A percentile compares a stretch with the other conserved stretches of the same genome.
phyloP scores from a whole-genome alignment of 768 basidiomycete genomes.

The Dacryopinax spathularia region DNA sequence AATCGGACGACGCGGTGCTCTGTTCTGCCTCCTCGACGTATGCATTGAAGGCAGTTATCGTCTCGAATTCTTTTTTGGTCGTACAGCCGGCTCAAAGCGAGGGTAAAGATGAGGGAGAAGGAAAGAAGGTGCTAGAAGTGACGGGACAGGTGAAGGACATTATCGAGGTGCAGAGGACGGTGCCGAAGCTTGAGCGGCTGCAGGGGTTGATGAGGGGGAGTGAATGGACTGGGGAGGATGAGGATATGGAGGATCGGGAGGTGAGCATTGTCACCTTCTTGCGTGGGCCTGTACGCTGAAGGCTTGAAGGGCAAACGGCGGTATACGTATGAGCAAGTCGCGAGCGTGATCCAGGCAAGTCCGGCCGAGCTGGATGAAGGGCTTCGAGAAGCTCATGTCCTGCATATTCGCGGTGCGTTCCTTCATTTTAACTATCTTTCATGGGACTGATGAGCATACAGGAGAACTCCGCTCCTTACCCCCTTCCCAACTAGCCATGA shows the following conservation, averaged over 20 bases:
- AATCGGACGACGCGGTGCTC: slow-evolving; percentile 74
- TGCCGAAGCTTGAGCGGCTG: slow-evolving; percentile 62
- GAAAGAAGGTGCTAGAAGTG: slow-evolving; percentile 40
- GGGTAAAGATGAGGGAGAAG: slow-evolving; percentile 18
- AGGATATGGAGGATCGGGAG: slow-evolving; percentile 13
- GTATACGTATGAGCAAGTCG: slow-evolving; percentile 49
- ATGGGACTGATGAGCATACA: slow-evolving; percentile 19
- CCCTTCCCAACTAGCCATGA: slow-evolving; percentile 44
- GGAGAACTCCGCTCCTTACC: slow-evolving; percentile 64
- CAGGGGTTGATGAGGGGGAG: slow-evolving; percentile 43
- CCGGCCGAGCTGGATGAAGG: slow-evolving; percentile 55
- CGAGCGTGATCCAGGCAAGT: slow-evolving; percentile 62
- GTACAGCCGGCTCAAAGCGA: slow-evolving; percentile 22
- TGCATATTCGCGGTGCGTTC: slow-evolving; percentile 50
- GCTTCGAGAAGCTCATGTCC: slow-evolving; percentile 52
- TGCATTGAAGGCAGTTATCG: slow-evolving; percentile 62
- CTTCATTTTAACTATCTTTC: not conserved
- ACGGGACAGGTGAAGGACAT: slow-evolving; percentile 72
- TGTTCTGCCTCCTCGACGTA: slow-evolving; percentile 77
- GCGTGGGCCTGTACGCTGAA: not conserved
- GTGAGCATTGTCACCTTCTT: slow-evolving; percentile 12
- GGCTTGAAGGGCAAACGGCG: slow-evolving; percentile 22
- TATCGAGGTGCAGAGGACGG: slow-evolving; percentile 62
- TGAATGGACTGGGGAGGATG: slow-evolving; percentile 51
- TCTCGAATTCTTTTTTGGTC: slow-evolving; percentile 79